Evolutionary conservation across 2,329 filamentous ascomycete genomes (phyloP), one percentile per base, ranked within the genome.

Genomic region (Microdochium trichocladiopsis): DNA sequence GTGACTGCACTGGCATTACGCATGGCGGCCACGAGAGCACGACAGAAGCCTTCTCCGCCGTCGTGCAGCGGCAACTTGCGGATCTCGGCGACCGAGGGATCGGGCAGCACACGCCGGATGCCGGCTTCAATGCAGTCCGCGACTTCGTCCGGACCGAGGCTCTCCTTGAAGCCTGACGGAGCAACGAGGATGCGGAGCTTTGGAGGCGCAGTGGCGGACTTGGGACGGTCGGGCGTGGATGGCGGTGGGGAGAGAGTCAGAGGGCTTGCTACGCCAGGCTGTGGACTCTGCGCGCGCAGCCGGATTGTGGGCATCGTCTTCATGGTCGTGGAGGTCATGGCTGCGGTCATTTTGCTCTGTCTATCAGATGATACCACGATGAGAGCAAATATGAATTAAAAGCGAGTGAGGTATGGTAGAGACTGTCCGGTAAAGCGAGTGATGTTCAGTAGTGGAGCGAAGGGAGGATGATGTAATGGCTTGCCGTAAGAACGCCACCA

Each of bases 151-250:
- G 77, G 74, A 16, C 72, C 68, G 3, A 80, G 69, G 49, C 75
- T 78, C 24, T 77, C 76, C 53, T 79, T 80, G 67, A 79, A 79
- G 2, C 76, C 77, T 0, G 76, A 79, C 0, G 77, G 77, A 16
- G 73, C 75, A 36, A 80, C 69, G 49, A 80, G 69, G 23, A 80
- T 66, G 55, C 8, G 54, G 33, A 37, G 33, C 33, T 37, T 37
- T 37, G 33, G n/a, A n/a, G n/a, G n/a, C n/a, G n/a, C n/a, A 37
- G 14, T 4, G 33, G 14, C 33, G 33, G 33, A n/a, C 33, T 37
- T 4, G 33, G 14, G 33, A n/a, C n/a, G n/a, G n/a, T n/a, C n/a
- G n/a, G n/a, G n/a, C n/a, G n/a, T n/a, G n/a, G n/a, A n/a, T n/a
- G n/a, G n/a, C n/a, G n/a, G n/a, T n/a, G n/a, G n/a, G n/a, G n/a